Percentiles rank a stretch among this genome's conserved stretches.
These are phyloP conservation scores for Xylaria castorea DNA, from an alignment of 495 filamentous ascomycete genomes.

Conservation along the genomic window DNA sequence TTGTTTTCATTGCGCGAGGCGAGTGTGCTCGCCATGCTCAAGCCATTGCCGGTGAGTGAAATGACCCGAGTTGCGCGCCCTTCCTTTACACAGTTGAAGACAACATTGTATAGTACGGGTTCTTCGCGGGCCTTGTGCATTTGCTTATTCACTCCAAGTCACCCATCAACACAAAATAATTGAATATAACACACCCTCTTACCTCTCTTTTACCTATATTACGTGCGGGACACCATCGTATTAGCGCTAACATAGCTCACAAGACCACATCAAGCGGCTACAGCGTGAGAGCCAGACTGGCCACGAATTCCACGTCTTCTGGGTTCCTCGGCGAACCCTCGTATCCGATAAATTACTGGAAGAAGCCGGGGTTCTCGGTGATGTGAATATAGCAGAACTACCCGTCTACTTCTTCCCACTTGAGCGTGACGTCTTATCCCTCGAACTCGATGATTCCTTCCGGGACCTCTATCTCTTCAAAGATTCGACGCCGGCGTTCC, in stretches of 20 bases:
- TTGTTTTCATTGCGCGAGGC: conserved; percentile 89
- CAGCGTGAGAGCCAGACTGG: conserved; percentile 83
- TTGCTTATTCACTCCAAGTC: conserved; percentile 27
- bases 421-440: conserved; percentile 86
- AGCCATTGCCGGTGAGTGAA: conserved; percentile 83
- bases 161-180: conserved; percentile 31
- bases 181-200: conserved; percentile 19
- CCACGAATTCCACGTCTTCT: conserved; percentile 95
- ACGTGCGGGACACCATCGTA: conserved; percentile 27
- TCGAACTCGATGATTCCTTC: conserved; percentile 89
- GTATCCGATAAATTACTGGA: conserved; percentile 92
- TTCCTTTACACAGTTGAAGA: neutral
- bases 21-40: conserved; percentile 84
- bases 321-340: conserved; percentile 88
- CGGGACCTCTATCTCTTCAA: conserved; percentile 87
- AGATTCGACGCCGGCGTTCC: conserved; percentile 87
- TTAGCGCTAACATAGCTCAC: conserved; percentile 42
- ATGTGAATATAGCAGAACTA: conserved; percentile 85
- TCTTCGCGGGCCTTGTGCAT: conserved; percentile 38
- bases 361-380: conserved; percentile 90
- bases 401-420: conserved; percentile 89
- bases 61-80: conserved; percentile 20
- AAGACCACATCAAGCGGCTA: conserved; percentile 90
- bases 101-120: conserved; percentile 32
- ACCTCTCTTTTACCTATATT: conserved; percentile 22